Conservation (phyloP, 441 rosid genomes). For the Jatropha podagrica region DNA sequence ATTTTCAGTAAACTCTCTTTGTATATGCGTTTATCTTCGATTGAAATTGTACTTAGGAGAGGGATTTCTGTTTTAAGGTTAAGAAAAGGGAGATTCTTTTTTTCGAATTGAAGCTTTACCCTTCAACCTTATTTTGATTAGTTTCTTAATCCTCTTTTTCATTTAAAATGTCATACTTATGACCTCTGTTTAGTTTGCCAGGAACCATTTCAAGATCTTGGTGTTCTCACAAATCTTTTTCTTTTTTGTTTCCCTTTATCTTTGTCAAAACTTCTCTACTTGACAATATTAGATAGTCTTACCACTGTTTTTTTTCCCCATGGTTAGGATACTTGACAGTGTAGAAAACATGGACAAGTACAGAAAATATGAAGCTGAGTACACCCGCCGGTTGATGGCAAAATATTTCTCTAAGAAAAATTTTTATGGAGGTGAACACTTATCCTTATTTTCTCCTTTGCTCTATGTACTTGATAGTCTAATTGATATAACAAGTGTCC, state of each 20-base stretch:
- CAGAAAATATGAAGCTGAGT: constrained; percentile 58
- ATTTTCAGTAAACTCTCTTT: constrained; percentile 15
- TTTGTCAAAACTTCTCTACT: background rate
- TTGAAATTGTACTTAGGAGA: background rate
- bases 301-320: background rate
- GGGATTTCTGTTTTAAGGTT: background rate
- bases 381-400: constrained; percentile 45
- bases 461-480: background rate
- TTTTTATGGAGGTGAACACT: constrained; percentile 55
- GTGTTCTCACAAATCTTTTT: background rate
- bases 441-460: constrained; percentile 7
- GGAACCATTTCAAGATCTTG: background rate
- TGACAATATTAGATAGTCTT: background rate
- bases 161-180: too few species aligned
- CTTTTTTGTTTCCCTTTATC: background rate
- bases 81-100: background rate
- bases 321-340: constrained; percentile 47
- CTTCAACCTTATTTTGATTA: background rate
- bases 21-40: background rate
- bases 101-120: background rate
- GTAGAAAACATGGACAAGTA: constrained; percentile 50
- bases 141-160: background rate
- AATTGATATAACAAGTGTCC: background rate
- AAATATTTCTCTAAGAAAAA: constrained; percentile 65
- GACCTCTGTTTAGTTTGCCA: background rate